These are phyloP conservation scores for Coemansia sp. DNA, from an alignment of 371 early-diverging fungal genomes.

Conservation along the genomic window DNA sequence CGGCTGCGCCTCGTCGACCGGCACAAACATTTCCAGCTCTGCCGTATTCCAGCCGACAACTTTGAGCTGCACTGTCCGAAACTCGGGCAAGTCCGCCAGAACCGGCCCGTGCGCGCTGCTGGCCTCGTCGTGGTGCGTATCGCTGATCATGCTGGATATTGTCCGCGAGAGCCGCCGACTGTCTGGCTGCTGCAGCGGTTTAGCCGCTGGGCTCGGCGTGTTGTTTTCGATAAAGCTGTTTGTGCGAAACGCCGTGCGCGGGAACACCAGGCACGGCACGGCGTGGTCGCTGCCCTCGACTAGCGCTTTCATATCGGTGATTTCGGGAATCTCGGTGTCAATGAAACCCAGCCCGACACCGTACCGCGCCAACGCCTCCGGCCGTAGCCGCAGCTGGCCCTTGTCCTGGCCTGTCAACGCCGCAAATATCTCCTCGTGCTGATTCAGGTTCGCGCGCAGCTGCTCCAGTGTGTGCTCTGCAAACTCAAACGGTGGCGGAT, in stretches of 20 bases:
- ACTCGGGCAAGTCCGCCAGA: conserved; percentile 6
- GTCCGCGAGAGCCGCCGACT: not conserved
- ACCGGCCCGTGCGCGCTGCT: not conserved
- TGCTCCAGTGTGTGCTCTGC: conserved; percentile 14
- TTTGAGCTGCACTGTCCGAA: conserved; percentile 41
- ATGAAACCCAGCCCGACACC: conserved; percentile 48
- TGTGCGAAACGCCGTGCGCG: conserved; percentile 49
- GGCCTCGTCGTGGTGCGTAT: not conserved
- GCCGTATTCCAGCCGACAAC: conserved; percentile 33
- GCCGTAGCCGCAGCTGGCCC: conserved; percentile 33
- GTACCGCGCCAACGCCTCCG: conserved; percentile 35
- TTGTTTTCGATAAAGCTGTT: conserved; percentile 44
- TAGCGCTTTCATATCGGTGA: conserved; percentile 15
- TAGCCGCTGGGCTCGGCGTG: not conserved
- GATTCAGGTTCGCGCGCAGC: conserved; percentile 27
- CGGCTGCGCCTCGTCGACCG: conserved; percentile 45
- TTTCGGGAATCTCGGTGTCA: conserved; percentile 17
- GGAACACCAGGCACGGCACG: conserved; percentile 45
- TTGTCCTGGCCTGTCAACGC: conserved; percentile 43
- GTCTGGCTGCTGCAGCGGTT: too few species aligned
- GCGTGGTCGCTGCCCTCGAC: conserved; percentile 17
- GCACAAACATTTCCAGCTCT: conserved; percentile 40
- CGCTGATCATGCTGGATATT: conserved; percentile 28
- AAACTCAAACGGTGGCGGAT: conserved; percentile 37
- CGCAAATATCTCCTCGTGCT: conserved; percentile 27